Conservation (phyloP, 352 stramenopile genomes). For the Globisporangium lucens region DNA sequence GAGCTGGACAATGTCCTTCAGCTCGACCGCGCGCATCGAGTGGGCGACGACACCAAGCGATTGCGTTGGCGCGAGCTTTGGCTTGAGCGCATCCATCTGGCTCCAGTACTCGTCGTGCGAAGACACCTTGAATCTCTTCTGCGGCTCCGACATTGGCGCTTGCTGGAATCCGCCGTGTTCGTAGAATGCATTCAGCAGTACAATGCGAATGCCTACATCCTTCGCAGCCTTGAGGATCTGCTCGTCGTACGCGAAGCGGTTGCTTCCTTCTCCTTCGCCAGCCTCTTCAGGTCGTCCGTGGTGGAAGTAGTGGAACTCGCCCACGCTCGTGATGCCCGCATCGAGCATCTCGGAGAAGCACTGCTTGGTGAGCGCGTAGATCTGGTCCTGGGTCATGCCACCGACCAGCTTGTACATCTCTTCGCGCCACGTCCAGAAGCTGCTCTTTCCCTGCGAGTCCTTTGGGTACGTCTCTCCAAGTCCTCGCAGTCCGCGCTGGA, state of each 20-base stretch:
- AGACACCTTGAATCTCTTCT: slow-evolving; percentile 71
- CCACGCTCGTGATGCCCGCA: slow-evolving; percentile 71
- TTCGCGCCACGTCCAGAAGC: slow-evolving; percentile 81
- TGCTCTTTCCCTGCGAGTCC: slow-evolving; percentile 32
- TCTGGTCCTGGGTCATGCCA: slow-evolving; percentile 54
- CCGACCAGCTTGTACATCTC: slow-evolving; percentile 83
- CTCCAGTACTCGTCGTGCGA: slow-evolving; percentile 64
- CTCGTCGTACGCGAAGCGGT: slow-evolving; percentile 63
- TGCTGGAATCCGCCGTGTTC: slow-evolving; percentile 64
- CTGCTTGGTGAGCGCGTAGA: slow-evolving; percentile 66
- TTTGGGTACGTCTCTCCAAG: slow-evolving; percentile 78
- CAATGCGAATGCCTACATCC: slow-evolving; percentile 67
- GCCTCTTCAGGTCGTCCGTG: slow-evolving; percentile 39
- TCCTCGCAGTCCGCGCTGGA: slow-evolving; percentile 64
- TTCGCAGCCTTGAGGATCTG: slow-evolving; percentile 58
- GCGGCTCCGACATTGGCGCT: slow-evolving; percentile 53
- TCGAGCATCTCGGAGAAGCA: slow-evolving; percentile 81
- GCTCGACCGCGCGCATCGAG: slow-evolving; percentile 68
- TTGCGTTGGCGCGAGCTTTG: slow-evolving; percentile 38
- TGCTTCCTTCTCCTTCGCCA: slow-evolving; percentile 21
- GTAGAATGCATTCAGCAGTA: slow-evolving; percentile 77
- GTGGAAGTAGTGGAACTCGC: slow-evolving; percentile 84
- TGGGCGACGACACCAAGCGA: slow-evolving; percentile 71
- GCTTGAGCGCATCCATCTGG: slow-evolving; percentile 57
- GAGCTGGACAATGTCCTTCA: slow-evolving; percentile 57